phyloP scores from a whole-genome alignment of 2,329 filamentous ascomycete species.

The Tothia fuscella region DNA sequence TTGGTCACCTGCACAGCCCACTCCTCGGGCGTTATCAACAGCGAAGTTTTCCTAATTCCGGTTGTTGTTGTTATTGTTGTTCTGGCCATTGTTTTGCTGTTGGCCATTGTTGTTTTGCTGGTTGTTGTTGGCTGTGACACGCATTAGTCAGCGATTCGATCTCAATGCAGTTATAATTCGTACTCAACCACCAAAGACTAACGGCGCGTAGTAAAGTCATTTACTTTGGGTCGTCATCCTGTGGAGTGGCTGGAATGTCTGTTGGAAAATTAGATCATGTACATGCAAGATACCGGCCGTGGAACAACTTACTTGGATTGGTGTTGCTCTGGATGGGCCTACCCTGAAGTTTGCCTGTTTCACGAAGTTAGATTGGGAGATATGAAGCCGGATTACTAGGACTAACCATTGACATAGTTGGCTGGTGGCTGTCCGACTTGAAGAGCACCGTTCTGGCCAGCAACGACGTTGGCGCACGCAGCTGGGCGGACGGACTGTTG shows the following conservation, averaged over 20 bases:
- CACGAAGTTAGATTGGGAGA: background rate
- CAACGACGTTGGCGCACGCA: conserved; percentile 4
- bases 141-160: background rate
- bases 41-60: too few species aligned
- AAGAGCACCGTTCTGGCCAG: conserved; percentile 9
- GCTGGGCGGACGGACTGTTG: conserved; percentile 7
- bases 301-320: too few species aligned
- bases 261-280: too few species aligned
- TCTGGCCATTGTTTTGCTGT: background rate
- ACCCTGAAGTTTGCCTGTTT: background rate
- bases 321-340: background rate
- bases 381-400: background rate
- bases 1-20: too few species aligned
- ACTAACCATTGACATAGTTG: background rate
- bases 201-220: background rate
- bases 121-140: background rate
- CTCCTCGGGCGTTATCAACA: too few species aligned
- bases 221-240: conserved; percentile 4
- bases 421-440: conserved; percentile 3
- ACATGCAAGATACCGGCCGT: too few species aligned
- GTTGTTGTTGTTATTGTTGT: background rate
- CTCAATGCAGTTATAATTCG: background rate
- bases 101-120: conserved; percentile 2
- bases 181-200: background rate
- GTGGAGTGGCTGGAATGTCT: conserved; percentile 2